Conservation (phyloP, 345 rosid species). For the Lepidium aucheri region DNA sequence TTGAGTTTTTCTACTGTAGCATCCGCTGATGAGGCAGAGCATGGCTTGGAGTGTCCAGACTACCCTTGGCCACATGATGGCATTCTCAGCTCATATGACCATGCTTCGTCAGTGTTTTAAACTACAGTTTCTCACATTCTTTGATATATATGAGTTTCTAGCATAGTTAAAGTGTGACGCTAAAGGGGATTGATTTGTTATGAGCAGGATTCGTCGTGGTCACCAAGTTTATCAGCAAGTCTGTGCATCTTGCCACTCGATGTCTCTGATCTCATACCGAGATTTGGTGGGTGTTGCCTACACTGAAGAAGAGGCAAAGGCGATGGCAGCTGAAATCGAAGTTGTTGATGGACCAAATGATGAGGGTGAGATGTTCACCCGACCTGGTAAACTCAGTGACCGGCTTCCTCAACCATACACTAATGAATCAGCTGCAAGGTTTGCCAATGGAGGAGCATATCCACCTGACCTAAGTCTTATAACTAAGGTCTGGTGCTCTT, state of each 20-base stretch:
- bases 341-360: conserved; percentile 96
- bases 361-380: conserved; percentile 95
- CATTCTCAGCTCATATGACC: conserved; percentile 92
- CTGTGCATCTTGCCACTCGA: conserved; percentile 98
- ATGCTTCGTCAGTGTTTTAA: conserved; percentile 76
- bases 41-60: conserved; percentile 68
- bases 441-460: conserved; percentile 99
- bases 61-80: conserved; percentile 98
- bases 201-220: conserved; percentile 92
- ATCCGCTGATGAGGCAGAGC: conserved; percentile 96
- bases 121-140: background rate
- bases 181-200: conserved; percentile 5
- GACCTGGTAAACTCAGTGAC: conserved; percentile 96
- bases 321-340: conserved; percentile 98
- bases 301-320: conserved; percentile 94
- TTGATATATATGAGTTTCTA: background rate
- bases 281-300: conserved; percentile 96
- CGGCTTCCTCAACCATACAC: conserved; percentile 86
- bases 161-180: background rate
- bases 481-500: conserved; percentile 47
- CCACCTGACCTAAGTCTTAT: conserved; percentile 96
- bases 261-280: conserved; percentile 86
- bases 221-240: conserved; percentile 95
- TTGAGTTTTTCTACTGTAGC: conserved; percentile 63
- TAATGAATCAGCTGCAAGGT: conserved; percentile 93